These are phyloP conservation scores for Lentinula aciculospora DNA, from an alignment of 768 basidiomycete genomes.

Conservation along the genomic window DNA sequence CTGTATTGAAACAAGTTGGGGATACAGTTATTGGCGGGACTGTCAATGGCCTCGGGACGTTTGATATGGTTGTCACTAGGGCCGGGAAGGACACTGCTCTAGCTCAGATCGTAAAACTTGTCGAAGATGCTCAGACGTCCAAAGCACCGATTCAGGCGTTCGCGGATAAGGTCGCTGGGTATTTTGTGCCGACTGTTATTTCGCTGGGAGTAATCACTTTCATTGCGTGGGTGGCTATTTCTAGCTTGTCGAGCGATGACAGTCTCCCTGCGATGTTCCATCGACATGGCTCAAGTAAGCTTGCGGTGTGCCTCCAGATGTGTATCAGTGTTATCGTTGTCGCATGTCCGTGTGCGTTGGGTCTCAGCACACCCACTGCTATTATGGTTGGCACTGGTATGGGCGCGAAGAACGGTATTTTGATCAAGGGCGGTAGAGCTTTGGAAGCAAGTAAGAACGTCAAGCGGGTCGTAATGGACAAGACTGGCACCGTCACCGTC, in stretches of 20 bases:
- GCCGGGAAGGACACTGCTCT: constrained; percentile 96
- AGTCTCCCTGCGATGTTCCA: constrained; percentile 82
- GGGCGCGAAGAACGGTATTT: constrained; percentile 93
- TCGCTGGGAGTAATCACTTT: constrained; percentile 79
- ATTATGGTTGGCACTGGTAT: constrained; percentile 99
- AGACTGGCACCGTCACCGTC: constrained; percentile 95
- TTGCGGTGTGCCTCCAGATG: constrained; percentile 91
- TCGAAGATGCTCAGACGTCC: constrained; percentile 96
- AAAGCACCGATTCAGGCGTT: constrained; percentile 99
- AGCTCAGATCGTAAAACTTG: constrained; percentile 92
- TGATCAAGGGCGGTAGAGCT: constrained; percentile 96
- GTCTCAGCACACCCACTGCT: constrained; percentile 93
- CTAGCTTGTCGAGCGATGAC: constrained; percentile 47
- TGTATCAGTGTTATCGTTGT: constrained; percentile 98
- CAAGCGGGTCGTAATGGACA: constrained; percentile 84
- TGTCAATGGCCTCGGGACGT: constrained; percentile 93
- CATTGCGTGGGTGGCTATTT: constrained; percentile 74
- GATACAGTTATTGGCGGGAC: constrained; percentile 94
- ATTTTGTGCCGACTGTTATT: constrained; percentile 92
- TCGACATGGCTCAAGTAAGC: constrained; percentile 72
- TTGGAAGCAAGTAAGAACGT: constrained; percentile 86
- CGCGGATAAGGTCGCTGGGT: constrained; percentile 90
- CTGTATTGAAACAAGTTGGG: constrained; percentile 78
- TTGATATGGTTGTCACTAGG: constrained; percentile 93
- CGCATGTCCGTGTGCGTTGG: constrained; percentile 96